These are phyloP conservation scores for Polyrhizophydium stewartii DNA, from an alignment of 371 early-diverging fungal genomes.

Conservation along the genomic window DNA sequence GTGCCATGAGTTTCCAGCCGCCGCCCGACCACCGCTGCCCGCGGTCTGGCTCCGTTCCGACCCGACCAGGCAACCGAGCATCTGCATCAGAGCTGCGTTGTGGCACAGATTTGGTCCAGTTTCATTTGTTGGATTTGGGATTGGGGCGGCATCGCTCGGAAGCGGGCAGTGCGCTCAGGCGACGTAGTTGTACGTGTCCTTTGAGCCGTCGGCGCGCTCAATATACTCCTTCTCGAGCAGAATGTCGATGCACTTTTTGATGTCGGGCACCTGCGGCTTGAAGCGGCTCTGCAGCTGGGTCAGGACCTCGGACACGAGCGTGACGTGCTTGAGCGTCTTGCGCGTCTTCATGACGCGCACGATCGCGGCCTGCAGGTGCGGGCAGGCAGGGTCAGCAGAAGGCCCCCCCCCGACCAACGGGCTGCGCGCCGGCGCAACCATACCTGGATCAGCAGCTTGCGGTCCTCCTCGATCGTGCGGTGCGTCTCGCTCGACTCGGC, in stretches of 20 bases:
- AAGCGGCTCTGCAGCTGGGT: slow-evolving; percentile 84
- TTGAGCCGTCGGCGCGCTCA: slow-evolving; percentile 80
- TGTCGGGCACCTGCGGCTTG: slow-evolving; percentile 84
- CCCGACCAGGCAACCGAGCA: too few relatives aligned
- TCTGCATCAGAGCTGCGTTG: too few relatives aligned
- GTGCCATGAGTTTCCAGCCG: too few relatives aligned
- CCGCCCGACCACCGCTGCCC: too few relatives aligned
- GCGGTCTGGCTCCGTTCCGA: too few relatives aligned
- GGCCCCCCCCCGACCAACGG: too few relatives aligned
- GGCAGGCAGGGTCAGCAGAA: too few relatives aligned
- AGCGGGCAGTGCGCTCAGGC: not conserved
- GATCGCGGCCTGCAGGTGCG: slow-evolving; percentile 75
- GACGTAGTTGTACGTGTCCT: slow-evolving; percentile 63
- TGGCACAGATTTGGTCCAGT: too few relatives aligned
- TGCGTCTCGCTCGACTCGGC: slow-evolving; percentile 84
- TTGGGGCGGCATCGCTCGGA: too few relatives aligned
- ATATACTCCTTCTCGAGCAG: slow-evolving; percentile 93
- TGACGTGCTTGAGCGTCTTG: slow-evolving; percentile 81
- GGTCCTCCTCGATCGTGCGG: slow-evolving; percentile 82
- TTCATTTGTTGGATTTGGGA: too few relatives aligned
- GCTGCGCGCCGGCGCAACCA: not conserved
- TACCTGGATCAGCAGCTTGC: slow-evolving; percentile 84
- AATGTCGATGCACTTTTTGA: slow-evolving; percentile 95
- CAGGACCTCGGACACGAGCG: slow-evolving; percentile 86
- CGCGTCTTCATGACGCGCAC: slow-evolving; percentile 97